Conservation (phyloP, 1,139 yeast species). For the Protomyces gravidus region DNA sequence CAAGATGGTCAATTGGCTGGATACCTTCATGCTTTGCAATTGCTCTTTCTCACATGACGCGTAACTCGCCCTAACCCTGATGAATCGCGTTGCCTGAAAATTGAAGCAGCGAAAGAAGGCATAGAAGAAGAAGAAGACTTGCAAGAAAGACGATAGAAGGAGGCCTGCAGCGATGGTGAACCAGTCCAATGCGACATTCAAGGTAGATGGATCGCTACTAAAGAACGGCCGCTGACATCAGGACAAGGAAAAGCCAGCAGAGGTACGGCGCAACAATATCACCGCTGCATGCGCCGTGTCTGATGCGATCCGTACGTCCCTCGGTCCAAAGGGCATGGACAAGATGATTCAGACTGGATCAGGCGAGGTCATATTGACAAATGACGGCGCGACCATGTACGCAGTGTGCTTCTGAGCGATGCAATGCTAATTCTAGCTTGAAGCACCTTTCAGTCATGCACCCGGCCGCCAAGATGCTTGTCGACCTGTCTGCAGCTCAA, state of each 20-base stretch:
- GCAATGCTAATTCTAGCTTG: constrained; percentile 38
- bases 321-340: constrained; percentile 99
- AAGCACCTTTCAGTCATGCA: constrained; percentile 97
- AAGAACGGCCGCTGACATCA: constrained; percentile 46
- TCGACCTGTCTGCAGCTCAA: constrained; percentile 94
- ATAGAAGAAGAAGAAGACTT: no score
- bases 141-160: no score
- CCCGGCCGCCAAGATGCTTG: constrained; percentile 98
- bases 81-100: no score
- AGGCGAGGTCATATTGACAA: constrained; percentile 91
- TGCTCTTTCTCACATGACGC: background rate
- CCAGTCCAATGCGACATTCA: constrained; percentile 26
- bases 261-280: constrained; percentile 88
- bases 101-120: no score
- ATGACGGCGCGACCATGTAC: constrained; percentile 91
- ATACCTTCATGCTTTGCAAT: background rate
- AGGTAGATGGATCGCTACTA: background rate
- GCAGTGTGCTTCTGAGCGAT: background rate
- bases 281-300: constrained; percentile 87
- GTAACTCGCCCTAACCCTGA: background rate
- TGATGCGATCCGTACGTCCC: constrained; percentile 93
- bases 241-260: constrained; percentile 95
- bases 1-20: background rate
- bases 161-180: no score
- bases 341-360: constrained; percentile 93